A percentile compares a stretch with the other conserved stretches of the same genome.
Evolutionary conservation across 129 eudicot genomes (phyloP).

Genomic region (Artemisia annua): DNA sequence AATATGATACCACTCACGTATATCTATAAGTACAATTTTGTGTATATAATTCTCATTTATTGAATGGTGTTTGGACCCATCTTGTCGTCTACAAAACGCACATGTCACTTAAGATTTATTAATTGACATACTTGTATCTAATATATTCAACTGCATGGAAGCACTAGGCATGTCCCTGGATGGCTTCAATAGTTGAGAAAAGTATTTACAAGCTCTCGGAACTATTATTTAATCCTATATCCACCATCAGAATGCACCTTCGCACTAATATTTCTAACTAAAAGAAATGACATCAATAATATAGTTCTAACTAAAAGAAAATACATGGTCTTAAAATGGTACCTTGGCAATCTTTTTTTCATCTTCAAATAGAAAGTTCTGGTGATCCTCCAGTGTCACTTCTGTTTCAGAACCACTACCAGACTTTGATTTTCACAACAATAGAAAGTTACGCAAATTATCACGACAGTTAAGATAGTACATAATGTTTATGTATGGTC

Average conservation of each 20-base stretch:
- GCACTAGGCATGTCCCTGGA: neutral
- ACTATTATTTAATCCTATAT: constrained; percentile 3
- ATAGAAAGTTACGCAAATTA: constrained; percentile 5
- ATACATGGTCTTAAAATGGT: neutral
- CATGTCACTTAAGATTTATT: neutral
- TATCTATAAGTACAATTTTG: too few relatives aligned
- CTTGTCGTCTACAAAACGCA: neutral
- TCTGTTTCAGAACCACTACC: constrained; percentile 59
- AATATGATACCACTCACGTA: too few relatives aligned
- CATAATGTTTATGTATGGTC: neutral
- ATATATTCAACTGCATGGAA: constrained; percentile 19
- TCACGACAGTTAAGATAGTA: neutral
- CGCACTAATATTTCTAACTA: too few relatives aligned
- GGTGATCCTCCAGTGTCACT: constrained; percentile 98
- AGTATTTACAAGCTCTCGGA: constrained; percentile 26
- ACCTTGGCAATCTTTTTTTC: neutral
- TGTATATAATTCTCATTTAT: neutral
- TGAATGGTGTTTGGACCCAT: too few relatives aligned
- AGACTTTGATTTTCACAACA: constrained; percentile 35
- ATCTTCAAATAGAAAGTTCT: constrained; percentile 29
- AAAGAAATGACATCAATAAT: too few relatives aligned
- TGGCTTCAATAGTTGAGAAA: neutral
- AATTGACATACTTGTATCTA: constrained; percentile 17
- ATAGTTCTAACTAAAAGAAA: too few relatives aligned
- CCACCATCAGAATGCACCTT: neutral